A percentile compares a stretch with the other conserved stretches of the same genome.
Evolutionary conservation across 768 basidiomycete species (phyloP).

Genomic region (Leucogyrophana mollusca): DNA sequence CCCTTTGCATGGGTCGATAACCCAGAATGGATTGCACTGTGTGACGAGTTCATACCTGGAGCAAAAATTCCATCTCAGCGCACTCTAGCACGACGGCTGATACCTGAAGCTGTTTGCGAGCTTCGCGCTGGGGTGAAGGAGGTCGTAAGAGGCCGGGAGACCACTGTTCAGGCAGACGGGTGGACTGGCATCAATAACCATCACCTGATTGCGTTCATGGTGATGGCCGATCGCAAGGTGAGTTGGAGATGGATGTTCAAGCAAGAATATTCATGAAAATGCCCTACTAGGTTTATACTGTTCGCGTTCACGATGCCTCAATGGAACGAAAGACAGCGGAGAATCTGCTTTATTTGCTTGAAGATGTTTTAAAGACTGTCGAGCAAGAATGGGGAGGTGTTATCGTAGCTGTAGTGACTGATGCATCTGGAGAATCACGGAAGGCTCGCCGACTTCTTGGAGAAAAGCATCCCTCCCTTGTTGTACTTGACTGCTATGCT

Average conservation of each 20-base stretch:
- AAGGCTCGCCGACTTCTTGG: slow-evolving; percentile 22
- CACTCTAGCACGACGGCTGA: slow-evolving; percentile 19
- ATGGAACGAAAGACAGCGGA: slow-evolving; percentile 30
- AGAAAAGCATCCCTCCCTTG: slow-evolving; percentile 18
- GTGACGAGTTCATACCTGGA: slow-evolving; percentile 29
- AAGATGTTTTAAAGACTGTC: slow-evolving; percentile 14
- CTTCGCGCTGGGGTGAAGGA: not conserved
- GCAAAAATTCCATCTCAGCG: slow-evolving; percentile 21
- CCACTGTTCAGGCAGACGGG: slow-evolving; percentile 33
- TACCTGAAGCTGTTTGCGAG: slow-evolving; percentile 12
- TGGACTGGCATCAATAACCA: slow-evolving; percentile 33
- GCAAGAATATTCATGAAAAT: no score
- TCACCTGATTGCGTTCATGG: slow-evolving; percentile 35
- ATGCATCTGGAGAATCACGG: slow-evolving; percentile 34
- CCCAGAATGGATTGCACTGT: slow-evolving; percentile 29
- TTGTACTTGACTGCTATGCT: slow-evolving; percentile 34
- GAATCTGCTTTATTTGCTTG: slow-evolving; percentile 23
- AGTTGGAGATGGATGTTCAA: slow-evolving; percentile 1
- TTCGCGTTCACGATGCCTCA: slow-evolving; percentile 31
- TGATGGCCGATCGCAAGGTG: slow-evolving; percentile 20
- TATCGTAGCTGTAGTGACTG: slow-evolving; percentile 26
- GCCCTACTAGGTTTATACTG: slow-evolving; percentile 23
- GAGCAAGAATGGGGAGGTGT: slow-evolving; percentile 20
- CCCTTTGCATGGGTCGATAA: slow-evolving; percentile 39
- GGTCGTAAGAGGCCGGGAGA: slow-evolving; percentile 11